These are phyloP conservation scores for Annulohypoxylon bovei DNA, from an alignment of 495 filamentous ascomycete genomes.

Conservation along the genomic window DNA sequence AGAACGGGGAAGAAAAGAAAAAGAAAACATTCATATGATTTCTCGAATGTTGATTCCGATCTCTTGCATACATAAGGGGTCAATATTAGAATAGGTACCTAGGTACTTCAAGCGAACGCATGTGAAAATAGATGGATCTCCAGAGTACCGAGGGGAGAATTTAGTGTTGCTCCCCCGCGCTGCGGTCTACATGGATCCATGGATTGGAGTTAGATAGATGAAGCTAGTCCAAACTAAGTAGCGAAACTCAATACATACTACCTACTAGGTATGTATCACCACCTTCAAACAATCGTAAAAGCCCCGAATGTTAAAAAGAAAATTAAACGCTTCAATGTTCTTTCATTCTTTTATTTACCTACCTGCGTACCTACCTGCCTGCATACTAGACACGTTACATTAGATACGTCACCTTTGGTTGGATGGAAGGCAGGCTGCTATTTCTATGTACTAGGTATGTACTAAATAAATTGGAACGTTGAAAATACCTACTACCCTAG, in stretches of 20 bases:
- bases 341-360: not conserved
- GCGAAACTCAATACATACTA: not conserved
- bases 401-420: not conserved
- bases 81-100: no score
- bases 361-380: not conserved
- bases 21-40: no score
- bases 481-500: no score
- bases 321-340: no score
- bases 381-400: not conserved
- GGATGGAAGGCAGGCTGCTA: not conserved
- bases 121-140: slow-evolving; percentile 8
- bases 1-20: no score
- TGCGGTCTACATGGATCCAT: not conserved
- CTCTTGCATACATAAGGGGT: no score
- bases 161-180: slow-evolving; percentile 1
- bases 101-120: no score
- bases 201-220: not conserved
- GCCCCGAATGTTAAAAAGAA: no score
- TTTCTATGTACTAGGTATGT: not conserved
- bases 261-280: not conserved
- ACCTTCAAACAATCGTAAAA: no score
- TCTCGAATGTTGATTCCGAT: no score
- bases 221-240: not conserved
- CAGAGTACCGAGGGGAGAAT: slow-evolving; percentile 9
- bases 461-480: no score